Percentiles rank a stretch among this genome's conserved stretches.
These are phyloP conservation scores for Agrocybe pediades DNA, from an alignment of 768 basidiomycete species.

Conservation along the genomic window DNA sequence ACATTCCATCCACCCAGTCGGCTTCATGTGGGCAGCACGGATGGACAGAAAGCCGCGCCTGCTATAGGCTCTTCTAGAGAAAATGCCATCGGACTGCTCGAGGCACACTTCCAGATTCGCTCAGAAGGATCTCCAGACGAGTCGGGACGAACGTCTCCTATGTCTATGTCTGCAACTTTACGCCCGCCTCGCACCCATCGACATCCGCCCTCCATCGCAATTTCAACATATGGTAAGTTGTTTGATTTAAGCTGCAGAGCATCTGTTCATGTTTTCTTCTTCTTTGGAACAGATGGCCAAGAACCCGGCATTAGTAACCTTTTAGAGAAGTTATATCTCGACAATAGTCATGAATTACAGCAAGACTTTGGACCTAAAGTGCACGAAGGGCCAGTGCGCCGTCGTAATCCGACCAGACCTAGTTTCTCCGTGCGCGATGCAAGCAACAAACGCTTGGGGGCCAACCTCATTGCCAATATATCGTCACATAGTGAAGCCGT, in stretches of 20 bases:
- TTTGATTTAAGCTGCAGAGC: background rate
- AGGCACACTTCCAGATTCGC: slow-evolving; percentile 70
- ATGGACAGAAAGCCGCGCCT: slow-evolving; percentile 86
- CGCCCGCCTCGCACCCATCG: slow-evolving; percentile 51
- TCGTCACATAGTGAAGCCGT: slow-evolving; percentile 81
- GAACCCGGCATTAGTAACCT: slow-evolving; percentile 89
- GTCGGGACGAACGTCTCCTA: slow-evolving; percentile 81
- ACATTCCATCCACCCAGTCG: slow-evolving; percentile 59
- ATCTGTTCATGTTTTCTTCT: background rate
- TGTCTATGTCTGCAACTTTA: slow-evolving; percentile 58
- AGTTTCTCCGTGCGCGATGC: slow-evolving; percentile 70
- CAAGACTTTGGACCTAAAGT: slow-evolving; percentile 92
- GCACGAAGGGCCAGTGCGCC: slow-evolving; percentile 77
- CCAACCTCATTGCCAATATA: slow-evolving; percentile 82
- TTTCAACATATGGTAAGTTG: slow-evolving; percentile 71
- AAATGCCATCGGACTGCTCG: slow-evolving; percentile 81
- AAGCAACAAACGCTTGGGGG: slow-evolving; percentile 61
- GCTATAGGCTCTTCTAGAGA: slow-evolving; percentile 85
- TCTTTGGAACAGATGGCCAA: slow-evolving; percentile 67
- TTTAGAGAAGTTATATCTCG: slow-evolving; percentile 87
- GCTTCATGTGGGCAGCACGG: slow-evolving; percentile 69
- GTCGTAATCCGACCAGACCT: slow-evolving; percentile 73
- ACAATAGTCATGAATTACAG: slow-evolving; percentile 82
- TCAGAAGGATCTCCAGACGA: slow-evolving; percentile 67
- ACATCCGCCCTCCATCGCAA: slow-evolving; percentile 54